Percentiles rank a stretch among this genome's conserved stretches.
Evolutionary conservation across 2,329 filamentous ascomycete species (phyloP).

Genomic region (Fusarium oxysporum): DNA sequence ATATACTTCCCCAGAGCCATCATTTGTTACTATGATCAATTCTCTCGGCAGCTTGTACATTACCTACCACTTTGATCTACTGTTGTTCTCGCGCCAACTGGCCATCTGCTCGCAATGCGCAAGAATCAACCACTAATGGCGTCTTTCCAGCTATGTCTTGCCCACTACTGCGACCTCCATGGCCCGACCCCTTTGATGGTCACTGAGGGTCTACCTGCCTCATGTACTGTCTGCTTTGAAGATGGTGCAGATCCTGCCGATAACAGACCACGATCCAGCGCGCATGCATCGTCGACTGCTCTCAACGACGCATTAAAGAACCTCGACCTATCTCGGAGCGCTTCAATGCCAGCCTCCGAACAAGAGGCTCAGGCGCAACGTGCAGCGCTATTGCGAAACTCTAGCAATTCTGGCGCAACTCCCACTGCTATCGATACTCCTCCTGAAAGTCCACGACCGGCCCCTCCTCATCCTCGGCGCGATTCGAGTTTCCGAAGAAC

Average conservation of each 20-base stretch:
- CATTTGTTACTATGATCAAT: slow-evolving; percentile 30
- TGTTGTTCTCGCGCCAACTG: slow-evolving; percentile 12
- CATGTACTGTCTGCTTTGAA: slow-evolving; percentile 70
- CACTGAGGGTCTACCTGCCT: slow-evolving; percentile 72
- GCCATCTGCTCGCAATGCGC: slow-evolving; percentile 43
- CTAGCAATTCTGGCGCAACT: slow-evolving; percentile 51
- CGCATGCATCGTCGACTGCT: slow-evolving; percentile 52
- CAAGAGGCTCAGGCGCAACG: slow-evolving; percentile 59
- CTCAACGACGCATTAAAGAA: slow-evolving; percentile 62
- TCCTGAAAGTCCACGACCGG: slow-evolving; percentile 65
- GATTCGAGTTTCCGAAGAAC: slow-evolving; percentile 72
- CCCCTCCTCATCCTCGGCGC: slow-evolving; percentile 55
- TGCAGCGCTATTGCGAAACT: slow-evolving; percentile 55
- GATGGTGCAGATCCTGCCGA: slow-evolving; percentile 45
- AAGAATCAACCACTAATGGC: slow-evolving; percentile 49
- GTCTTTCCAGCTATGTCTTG: slow-evolving; percentile 71
- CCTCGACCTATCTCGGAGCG: slow-evolving; percentile 59
- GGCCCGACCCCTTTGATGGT: slow-evolving; percentile 77
- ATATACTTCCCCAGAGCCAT: slow-evolving; percentile 29
- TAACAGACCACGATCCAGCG: slow-evolving; percentile 56
- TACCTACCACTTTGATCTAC: not conserved
- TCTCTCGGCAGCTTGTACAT: slow-evolving; percentile 10
- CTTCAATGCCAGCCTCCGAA: slow-evolving; percentile 58
- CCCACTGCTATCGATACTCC: slow-evolving; percentile 66
- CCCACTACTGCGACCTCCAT: slow-evolving; percentile 78